Base-by-base conservation (phyloP, 2,329 filamentous ascomycete genomes). In the Arthrobotrys sphaeroides region DNA sequence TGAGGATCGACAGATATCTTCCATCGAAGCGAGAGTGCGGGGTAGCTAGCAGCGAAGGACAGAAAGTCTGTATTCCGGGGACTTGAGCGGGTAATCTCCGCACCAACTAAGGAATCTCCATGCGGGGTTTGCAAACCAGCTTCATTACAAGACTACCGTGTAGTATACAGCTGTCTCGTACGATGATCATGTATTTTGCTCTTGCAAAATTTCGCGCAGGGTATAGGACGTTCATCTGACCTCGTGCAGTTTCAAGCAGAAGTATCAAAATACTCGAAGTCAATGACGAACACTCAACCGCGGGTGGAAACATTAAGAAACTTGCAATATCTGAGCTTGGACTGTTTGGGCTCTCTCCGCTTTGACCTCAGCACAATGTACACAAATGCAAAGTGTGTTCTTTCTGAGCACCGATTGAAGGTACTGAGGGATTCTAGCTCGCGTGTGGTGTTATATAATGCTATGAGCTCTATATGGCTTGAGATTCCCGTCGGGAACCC, bases 21-120 rank as follows among this genome's bases (percentile, higher is more conserved):
- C 43, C 69, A 73, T 74, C 69, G 69, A 67, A 74, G 69, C 69
- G 69, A 74, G 62, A 67, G 55, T 67, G 69, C 69, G 69, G 69
- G 69, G 69, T 74, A 74, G 28, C n/a, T 49, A 22, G 24, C 20
- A 26, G 31, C 13, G 24, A 45, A n/a, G n/a, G n/a, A n/a, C n/a
- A n/a, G n/a, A n/a, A 40, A 62, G 33, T 57, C 51, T 49, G 53
- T 22, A 38, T 36, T 28, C 9, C 42, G 20, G 26, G 51, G 55
- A 33, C 24, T 1, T 47, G 36, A 20, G 51, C 31, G 51, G 51
- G 31, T 55, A 55, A 55, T 55, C 51, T 55, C 51, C 51, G 38
- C 28, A n/a, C 12, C 20, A 12, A 31, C 4, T 16, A 55, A 36
- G 51, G 51, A 55, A 13, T 38, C 9, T 31, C 18, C n/a, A 33